Percentiles rank a stretch among this genome's conserved stretches.
Evolutionary conservation across 208 protist genomes (phyloP).

Genomic region (Angomonas ambiguus): DNA sequence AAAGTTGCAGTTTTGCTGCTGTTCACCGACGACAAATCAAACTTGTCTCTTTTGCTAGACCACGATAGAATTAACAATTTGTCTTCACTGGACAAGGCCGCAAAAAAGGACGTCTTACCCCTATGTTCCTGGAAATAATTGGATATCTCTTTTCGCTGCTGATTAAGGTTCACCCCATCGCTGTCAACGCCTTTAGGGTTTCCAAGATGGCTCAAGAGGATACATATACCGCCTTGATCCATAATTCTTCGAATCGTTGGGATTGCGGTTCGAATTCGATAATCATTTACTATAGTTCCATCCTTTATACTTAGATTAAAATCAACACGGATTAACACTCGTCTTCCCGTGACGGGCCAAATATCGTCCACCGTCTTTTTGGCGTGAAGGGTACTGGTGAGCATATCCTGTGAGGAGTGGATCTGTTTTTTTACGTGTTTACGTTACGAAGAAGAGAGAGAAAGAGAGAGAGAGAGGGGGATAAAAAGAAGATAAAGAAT

Average conservation of each 20-base stretch:
- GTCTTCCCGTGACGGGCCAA: slow-evolving; percentile 89
- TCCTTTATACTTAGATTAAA: slow-evolving; percentile 96
- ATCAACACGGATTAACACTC: slow-evolving; percentile 94
- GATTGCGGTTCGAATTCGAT: slow-evolving; percentile 92
- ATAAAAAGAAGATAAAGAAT: slow-evolving; percentile 7
- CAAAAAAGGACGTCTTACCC: slow-evolving; percentile 75
- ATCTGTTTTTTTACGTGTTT: slow-evolving; percentile 15
- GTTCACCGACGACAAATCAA: slow-evolving; percentile 23
- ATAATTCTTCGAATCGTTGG: slow-evolving; percentile 95
- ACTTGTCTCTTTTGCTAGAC: slow-evolving; percentile 44
- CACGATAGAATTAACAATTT: slow-evolving; percentile 60
- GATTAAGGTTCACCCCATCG: slow-evolving; percentile 24
- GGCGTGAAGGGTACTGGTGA: slow-evolving; percentile 22
- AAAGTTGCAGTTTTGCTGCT: slow-evolving; percentile 65
- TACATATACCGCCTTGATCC: slow-evolving; percentile 87
- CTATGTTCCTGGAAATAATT: slow-evolving; percentile 38
- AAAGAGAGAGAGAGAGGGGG: neutral
- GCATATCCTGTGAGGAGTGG: slow-evolving; percentile 14
- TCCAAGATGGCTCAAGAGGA: slow-evolving; percentile 96
- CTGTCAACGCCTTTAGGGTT: slow-evolving; percentile 92
- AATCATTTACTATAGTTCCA: slow-evolving; percentile 91
- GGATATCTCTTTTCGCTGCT: slow-evolving; percentile 18
- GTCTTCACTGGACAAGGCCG: slow-evolving; percentile 43
- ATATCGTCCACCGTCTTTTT: slow-evolving; percentile 87
- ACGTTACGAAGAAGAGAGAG: neutral